Evolutionary conservation across 164 flowering plant genomes (phyloP), one percentile per base, ranked within the genome.

Genomic region (Macadamia tetraphylla): DNA sequence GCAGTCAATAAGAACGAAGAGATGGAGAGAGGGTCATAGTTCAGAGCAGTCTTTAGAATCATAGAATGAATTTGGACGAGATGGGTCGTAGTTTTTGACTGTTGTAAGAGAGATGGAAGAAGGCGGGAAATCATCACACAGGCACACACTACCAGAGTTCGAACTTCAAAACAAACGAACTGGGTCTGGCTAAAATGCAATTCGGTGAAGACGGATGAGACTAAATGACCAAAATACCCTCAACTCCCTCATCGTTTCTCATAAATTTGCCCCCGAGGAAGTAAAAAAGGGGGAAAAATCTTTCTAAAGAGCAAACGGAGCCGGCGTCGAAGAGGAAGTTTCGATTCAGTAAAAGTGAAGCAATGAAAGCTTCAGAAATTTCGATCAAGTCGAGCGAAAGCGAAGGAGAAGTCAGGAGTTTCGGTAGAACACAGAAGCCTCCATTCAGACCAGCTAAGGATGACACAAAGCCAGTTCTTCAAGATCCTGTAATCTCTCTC

Each of bases 391-490:
- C 35, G 12, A 75, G 62, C 32, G 76, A 67, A 60, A 18, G 30
- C 14, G 74, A 67, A 46, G 60, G 44, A 17, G 66, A 57, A 65
- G 43, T 63, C 52, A 44, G 32, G 31, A 51, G 35, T 6, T 18
- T 15, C 49, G 51, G 48, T n/a, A 46, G 64, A 58, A 60, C 65
- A 31, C 64, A 76, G 29, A 86, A 86, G 42, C 88, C 87, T 10
- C 77, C 64, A 7, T 85, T 85, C 63, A 71, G 76, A 57, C 86
- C 86, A 11, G 87, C 86, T 18, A 66, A 74, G 63, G 91, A 87
- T 62, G 91, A 87, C 70, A 82, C 87, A 46, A 87, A 87, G 70
- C 91, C 88, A n/a, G 65, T 83, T 7, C 86, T 87, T 23, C 82
- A 75, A 68, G 88, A 87, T 75, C 88, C 91, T 7, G 88, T 83